These are phyloP conservation scores for Talaromyces thailandensis DNA, from an alignment of 495 filamentous ascomycete genomes.

Conservation along the genomic window DNA sequence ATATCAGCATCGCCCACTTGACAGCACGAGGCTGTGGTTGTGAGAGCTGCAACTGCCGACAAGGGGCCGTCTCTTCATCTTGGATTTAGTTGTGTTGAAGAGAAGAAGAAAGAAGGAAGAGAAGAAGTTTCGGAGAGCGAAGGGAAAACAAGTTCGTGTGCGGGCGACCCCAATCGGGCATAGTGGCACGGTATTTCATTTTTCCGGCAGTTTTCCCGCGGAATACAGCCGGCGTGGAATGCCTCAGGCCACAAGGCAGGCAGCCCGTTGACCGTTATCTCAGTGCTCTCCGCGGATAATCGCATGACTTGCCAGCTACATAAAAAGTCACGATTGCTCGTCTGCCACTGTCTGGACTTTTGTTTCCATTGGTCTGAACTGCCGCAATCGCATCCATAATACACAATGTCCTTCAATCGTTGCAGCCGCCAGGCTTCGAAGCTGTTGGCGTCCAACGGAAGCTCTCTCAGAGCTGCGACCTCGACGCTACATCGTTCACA, in stretches of 20 bases:
- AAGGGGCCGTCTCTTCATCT: conserved; percentile 42
- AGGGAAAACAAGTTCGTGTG: conserved; percentile 2
- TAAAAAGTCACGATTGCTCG: not conserved
- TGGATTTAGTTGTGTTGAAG: conserved; percentile 49
- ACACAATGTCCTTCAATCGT: conserved; percentile 32
- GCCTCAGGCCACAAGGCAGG: conserved; percentile 1
- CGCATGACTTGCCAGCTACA: not conserved
- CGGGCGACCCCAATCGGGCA: not conserved
- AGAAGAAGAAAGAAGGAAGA: conserved; percentile 16
- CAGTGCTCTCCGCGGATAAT: conserved; percentile 3
- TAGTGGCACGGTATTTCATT: not conserved
- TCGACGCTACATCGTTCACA: conserved; percentile 6
- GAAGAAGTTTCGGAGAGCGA: conserved; percentile 5
- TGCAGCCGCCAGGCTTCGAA: conserved; percentile 34
- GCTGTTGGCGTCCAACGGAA: conserved; percentile 19
- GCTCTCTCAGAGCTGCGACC: conserved; percentile 13
- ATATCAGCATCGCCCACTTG: conserved; percentile 41
- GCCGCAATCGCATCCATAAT: not conserved
- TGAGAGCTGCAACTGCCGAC: conserved; percentile 36
- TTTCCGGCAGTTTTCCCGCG: conserved; percentile 1
- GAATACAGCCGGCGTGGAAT: not conserved
- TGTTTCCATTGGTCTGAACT: not conserved
- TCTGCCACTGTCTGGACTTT: not conserved
- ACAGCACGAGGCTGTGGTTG: conserved; percentile 17
- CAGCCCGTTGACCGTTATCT: conserved; percentile 1